These are phyloP conservation scores for Allium sativum DNA, from an alignment of 106 monocot species.

Conservation along the genomic window DNA sequence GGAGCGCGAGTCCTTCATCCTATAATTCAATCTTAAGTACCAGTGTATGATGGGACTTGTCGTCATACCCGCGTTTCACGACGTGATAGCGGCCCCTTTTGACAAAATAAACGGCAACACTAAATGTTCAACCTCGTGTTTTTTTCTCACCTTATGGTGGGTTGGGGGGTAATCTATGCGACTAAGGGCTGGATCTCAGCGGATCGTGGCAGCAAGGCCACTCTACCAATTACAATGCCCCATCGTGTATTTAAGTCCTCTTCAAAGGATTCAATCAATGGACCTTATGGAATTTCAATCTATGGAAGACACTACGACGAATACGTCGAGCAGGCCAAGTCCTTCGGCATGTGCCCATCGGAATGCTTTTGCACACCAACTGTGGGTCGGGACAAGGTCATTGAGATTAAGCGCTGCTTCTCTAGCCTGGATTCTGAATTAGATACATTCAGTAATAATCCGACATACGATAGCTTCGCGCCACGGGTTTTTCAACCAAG, in stretches of 20 bases:
- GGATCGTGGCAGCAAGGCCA: slow-evolving; percentile 24
- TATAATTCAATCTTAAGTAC: too few relatives aligned
- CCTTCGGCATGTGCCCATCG: slow-evolving; percentile 5
- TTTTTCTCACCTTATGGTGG: too few relatives aligned
- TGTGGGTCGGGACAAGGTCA: background rate
- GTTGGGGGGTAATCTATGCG: slow-evolving; percentile 6
- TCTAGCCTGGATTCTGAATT: slow-evolving; percentile 14
- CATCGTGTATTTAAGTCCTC: slow-evolving; percentile 20
- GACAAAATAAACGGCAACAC: too few relatives aligned
- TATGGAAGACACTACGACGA: background rate
- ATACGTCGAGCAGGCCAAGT: background rate
- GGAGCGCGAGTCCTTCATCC: too few relatives aligned
- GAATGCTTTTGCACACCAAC: background rate
- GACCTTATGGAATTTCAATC: slow-evolving; percentile 4
- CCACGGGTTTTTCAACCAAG: slow-evolving; percentile 77
- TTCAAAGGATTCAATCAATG: slow-evolving; percentile 9
- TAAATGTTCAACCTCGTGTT: too few relatives aligned
- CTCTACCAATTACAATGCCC: slow-evolving; percentile 19
- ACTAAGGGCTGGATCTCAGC: slow-evolving; percentile 14
- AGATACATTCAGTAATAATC: slow-evolving; percentile 24
- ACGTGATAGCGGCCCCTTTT: too few relatives aligned
- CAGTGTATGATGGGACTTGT: too few relatives aligned
- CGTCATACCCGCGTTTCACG: too few relatives aligned
- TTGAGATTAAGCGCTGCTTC: background rate
- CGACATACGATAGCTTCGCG: slow-evolving; percentile 55